Conservation (phyloP, 1,284 basidiomycete genomes). For the Porogramme epimiltina region DNA sequence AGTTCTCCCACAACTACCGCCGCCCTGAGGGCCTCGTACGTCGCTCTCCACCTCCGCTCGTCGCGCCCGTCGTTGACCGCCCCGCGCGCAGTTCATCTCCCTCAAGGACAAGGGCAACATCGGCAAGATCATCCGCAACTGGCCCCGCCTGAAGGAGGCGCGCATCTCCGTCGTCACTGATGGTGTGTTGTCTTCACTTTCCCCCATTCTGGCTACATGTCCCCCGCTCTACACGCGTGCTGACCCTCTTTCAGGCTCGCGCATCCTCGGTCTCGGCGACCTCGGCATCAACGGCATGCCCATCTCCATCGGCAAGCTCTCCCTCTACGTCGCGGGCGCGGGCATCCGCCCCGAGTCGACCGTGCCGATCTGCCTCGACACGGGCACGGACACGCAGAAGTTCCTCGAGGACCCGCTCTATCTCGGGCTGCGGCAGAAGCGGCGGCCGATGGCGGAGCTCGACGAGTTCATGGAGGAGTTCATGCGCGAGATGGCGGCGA, state of each 20-base stretch:
- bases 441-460: slow-evolving; percentile 68
- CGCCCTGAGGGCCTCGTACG: slow-evolving; percentile 77
- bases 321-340: slow-evolving; percentile 88
- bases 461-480: slow-evolving; percentile 91
- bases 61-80: slow-evolving; percentile 1
- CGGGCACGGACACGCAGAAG: slow-evolving; percentile 87
- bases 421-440: slow-evolving; percentile 79
- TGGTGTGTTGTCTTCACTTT: slow-evolving; percentile 46
- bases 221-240: too few species aligned
- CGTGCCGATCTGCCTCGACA: slow-evolving; percentile 84
- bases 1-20: slow-evolving; percentile 82
- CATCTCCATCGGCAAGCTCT: slow-evolving; percentile 92
- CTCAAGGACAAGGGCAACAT: slow-evolving; percentile 86
- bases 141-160: slow-evolving; percentile 75
- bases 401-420: slow-evolving; percentile 90
- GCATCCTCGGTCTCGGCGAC: slow-evolving; percentile 93
- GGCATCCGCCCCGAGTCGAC: slow-evolving; percentile 85
- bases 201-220: neutral
- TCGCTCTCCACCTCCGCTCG: slow-evolving; percentile 17
- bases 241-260: slow-evolving; percentile 55
- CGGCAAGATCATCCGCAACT: slow-evolving; percentile 69
- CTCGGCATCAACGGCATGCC: slow-evolving; percentile 89
- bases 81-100: slow-evolving; percentile 75
- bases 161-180: slow-evolving; percentile 89
- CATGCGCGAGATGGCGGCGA: slow-evolving; percentile 76